Conservation (phyloP, 1,284 basidiomycete species). For the Malassezia psittaci region DNA sequence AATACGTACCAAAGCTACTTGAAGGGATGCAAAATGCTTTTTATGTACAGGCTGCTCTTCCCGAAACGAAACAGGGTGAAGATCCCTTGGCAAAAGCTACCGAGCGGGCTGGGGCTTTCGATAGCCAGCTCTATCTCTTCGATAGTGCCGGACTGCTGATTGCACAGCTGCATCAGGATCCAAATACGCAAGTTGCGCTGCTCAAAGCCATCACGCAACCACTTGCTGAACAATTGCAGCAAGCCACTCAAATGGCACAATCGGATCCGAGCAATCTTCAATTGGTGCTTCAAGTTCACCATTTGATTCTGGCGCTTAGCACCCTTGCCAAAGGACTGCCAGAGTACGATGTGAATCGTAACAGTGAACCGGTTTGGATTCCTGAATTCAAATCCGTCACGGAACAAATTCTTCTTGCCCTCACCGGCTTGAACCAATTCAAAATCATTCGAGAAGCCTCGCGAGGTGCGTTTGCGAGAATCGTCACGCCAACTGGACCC, state of each 20-base stretch:
- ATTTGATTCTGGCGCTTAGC: slow-evolving; percentile 86
- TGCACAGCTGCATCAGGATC: slow-evolving; percentile 60
- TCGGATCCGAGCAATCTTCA: slow-evolving; percentile 54
- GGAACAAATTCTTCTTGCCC: slow-evolving; percentile 74
- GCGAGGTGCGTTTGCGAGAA: slow-evolving; percentile 69
- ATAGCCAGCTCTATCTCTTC: slow-evolving; percentile 88
- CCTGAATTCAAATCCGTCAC: slow-evolving; percentile 77
- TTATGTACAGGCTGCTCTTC: slow-evolving; percentile 50
- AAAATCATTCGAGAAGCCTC: slow-evolving; percentile 87
- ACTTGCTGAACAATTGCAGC: slow-evolving; percentile 65
- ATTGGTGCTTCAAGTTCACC: slow-evolving; percentile 79
- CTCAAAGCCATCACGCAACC: slow-evolving; percentile 64
- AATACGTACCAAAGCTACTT: slow-evolving; percentile 55
- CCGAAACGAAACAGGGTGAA: slow-evolving; percentile 55
- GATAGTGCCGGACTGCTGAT: slow-evolving; percentile 80
- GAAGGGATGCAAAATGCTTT: slow-evolving; percentile 51
- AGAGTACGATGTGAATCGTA: slow-evolving; percentile 34
- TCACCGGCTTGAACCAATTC: slow-evolving; percentile 78
- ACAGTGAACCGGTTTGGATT: slow-evolving; percentile 61
- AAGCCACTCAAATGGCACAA: slow-evolving; percentile 55
- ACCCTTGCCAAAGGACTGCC: slow-evolving; percentile 96
- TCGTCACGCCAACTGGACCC: slow-evolving; percentile 77
- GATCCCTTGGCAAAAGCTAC: slow-evolving; percentile 65
- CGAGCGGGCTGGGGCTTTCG: slow-evolving; percentile 63
- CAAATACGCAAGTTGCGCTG: slow-evolving; percentile 62